Conservation (phyloP, 441 rosid species). For the Dalechampia spathulata region DNA sequence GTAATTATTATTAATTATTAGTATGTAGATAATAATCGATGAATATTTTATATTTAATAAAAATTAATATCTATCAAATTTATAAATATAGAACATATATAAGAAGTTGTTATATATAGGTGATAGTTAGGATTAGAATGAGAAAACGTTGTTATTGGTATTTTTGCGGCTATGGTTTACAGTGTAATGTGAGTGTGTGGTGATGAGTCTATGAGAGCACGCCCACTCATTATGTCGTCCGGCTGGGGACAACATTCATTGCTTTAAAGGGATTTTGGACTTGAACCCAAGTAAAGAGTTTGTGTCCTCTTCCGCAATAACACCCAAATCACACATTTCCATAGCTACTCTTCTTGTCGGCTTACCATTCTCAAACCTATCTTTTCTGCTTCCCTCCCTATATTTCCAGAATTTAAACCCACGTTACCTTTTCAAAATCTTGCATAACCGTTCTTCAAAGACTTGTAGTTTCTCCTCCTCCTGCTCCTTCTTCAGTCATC, state of each 20-base stretch:
- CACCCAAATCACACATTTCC: constrained; percentile 16
- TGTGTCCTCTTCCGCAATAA: constrained; percentile 20
- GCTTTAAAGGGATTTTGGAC: constrained; percentile 37
- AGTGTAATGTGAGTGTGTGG: too few relatives aligned
- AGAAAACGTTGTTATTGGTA: constrained; percentile 3
- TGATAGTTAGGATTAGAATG: neutral
- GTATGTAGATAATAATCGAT: too few relatives aligned
- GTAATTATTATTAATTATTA: too few relatives aligned
- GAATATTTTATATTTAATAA: too few relatives aligned
- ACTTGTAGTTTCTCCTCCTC: neutral
- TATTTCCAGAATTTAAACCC: constrained; percentile 18
- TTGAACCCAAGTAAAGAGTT: constrained; percentile 27
- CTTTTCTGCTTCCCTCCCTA: constrained; percentile 2
- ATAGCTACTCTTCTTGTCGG: constrained; percentile 17
- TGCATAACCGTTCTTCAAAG: constrained; percentile 8
- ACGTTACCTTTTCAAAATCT: neutral
- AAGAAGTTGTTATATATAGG: too few relatives aligned
- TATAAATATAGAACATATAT: too few relatives aligned
- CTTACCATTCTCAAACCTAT: constrained; percentile 3
- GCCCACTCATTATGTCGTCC: constrained; percentile 59
- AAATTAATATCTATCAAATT: too few relatives aligned
- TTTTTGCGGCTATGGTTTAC: too few relatives aligned
- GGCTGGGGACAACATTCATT: constrained; percentile 16
- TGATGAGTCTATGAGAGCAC: constrained; percentile 41
- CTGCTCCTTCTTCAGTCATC: constrained; percentile 1